Percentiles rank a stretch among this genome's conserved stretches.
Conservation (phyloP, 768 basidiomycete genomes). For the Tricholoma saponaceum region DNA sequence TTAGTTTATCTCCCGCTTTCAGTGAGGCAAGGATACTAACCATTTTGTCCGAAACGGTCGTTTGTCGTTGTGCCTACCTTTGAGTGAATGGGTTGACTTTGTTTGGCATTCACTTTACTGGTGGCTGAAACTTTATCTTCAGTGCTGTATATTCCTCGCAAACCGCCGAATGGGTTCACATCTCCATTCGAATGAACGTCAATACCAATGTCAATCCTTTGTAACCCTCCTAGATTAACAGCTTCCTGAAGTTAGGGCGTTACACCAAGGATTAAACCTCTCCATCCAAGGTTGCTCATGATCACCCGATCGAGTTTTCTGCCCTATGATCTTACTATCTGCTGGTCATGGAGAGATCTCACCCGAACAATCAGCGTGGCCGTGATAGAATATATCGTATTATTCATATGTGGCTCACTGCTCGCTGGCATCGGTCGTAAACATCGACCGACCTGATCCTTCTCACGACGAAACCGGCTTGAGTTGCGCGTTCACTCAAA, state of each 20-base stretch:
- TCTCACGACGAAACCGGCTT: conserved; percentile 2
- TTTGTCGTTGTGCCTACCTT: conserved; percentile 37
- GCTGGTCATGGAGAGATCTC: background rate
- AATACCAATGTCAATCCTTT: too few species aligned
- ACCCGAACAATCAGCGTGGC: background rate
- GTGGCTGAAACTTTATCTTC: conserved; percentile 42
- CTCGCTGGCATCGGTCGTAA: conserved; percentile 8
- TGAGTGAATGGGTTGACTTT: conserved; percentile 19
- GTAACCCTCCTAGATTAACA: too few species aligned
- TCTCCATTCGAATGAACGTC: too few species aligned
- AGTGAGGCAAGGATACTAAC: conserved; percentile 25
- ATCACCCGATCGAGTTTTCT: background rate
- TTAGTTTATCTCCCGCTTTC: conserved; percentile 7
- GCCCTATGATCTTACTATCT: background rate
- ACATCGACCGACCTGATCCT: conserved; percentile 5
- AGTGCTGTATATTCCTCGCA: conserved; percentile 29
- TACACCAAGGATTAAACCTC: background rate
- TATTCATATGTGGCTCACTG: too few species aligned
- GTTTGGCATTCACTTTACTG: conserved; percentile 19
- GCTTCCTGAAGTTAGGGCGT: too few species aligned
- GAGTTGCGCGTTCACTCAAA: background rate
- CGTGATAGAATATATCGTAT: background rate
- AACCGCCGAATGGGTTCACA: conserved; percentile 17
- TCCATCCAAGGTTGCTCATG: background rate
- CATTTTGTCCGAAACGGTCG: conserved; percentile 37